Evolutionary conservation across 495 filamentous ascomycete species (phyloP).

Genomic region (Aspergillus sclerotioniger): DNA sequence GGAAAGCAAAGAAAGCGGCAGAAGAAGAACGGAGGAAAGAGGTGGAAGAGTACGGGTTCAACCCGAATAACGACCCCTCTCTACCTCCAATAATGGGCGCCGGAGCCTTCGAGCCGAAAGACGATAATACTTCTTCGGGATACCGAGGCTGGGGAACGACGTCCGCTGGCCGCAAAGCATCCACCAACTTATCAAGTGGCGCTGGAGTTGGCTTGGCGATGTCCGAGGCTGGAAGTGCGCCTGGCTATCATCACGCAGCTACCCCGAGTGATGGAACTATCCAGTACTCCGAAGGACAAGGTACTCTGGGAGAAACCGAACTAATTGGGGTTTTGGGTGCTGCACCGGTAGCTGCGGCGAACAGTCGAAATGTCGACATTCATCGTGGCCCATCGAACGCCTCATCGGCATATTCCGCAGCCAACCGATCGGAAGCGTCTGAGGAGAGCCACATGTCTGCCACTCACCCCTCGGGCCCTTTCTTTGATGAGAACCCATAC

Average conservation of each 20-base stretch:
- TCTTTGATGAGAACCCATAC: conserved; percentile 55
- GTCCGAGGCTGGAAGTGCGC: conserved; percentile 63
- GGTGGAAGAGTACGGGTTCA: conserved; percentile 94
- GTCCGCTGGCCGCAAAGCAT: conserved; percentile 77
- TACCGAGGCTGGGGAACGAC: conserved; percentile 96
- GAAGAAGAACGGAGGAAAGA: conserved; percentile 89
- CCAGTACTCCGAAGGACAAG: conserved; percentile 65
- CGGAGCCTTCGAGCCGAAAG: conserved; percentile 55
- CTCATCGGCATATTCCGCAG: conserved; percentile 90
- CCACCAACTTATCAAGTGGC: conserved; percentile 84
- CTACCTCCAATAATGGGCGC: conserved; percentile 62
- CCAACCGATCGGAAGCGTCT: conserved; percentile 78
- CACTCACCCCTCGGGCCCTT: conserved; percentile 43
- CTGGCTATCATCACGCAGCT: conserved; percentile 55
- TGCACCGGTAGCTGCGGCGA: conserved; percentile 56
- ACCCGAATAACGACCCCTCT: conserved; percentile 89
- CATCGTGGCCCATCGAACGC: conserved; percentile 93
- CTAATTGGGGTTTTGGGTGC: conserved; percentile 73
- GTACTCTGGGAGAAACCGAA: conserved; percentile 67
- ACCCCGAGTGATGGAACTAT: conserved; percentile 68
- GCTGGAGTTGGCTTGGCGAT: conserved; percentile 64
- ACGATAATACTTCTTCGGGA: conserved; percentile 61
- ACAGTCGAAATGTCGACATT: conserved; percentile 63
- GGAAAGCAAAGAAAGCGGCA: conserved; percentile 78
- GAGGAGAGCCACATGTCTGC: conserved; percentile 64